Conservation (phyloP, 129 eudicot genomes). For the Chrysanthemum seticuspe region DNA sequence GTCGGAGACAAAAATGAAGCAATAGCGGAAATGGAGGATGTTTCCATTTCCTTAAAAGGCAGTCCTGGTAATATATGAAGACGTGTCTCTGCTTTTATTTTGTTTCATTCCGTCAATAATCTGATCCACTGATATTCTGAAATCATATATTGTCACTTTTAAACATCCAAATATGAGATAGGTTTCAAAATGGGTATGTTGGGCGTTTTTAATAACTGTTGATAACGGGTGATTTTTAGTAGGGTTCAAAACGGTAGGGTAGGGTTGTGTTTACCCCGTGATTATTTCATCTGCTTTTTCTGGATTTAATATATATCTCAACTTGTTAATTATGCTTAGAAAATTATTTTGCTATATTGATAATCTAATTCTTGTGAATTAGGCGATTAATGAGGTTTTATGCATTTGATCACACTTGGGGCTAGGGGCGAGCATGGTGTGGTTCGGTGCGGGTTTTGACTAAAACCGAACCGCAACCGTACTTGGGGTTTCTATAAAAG, state of each 20-base stretch:
- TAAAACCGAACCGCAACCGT: too few relatives aligned
- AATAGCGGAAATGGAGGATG: slow-evolving; percentile 62
- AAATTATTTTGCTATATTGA: not conserved
- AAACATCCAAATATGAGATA: not conserved
- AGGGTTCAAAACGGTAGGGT: not conserved
- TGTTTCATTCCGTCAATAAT: not conserved
- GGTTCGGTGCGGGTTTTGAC: too few relatives aligned
- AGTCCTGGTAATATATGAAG: slow-evolving; percentile 45
- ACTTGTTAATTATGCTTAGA: not conserved
- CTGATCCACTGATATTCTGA: not conserved
- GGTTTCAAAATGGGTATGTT: not conserved
- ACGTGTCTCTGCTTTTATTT: not conserved
- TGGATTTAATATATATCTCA: not conserved
- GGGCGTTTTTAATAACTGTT: not conserved
- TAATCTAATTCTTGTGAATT: not conserved
- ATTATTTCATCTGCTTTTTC: not conserved
- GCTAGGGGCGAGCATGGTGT: too few relatives aligned
- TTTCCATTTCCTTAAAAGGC: slow-evolving; percentile 57
- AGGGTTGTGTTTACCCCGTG: not conserved
- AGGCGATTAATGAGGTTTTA: not conserved
- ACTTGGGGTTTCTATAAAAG: too few relatives aligned
- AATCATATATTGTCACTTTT: not conserved
- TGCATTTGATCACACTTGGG: not conserved
- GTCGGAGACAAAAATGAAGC: slow-evolving; percentile 63
- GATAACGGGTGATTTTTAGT: not conserved